These are phyloP conservation scores for Leccinum ochraceum DNA, from an alignment of 768 basidiomycete genomes.

Conservation along the genomic window DNA sequence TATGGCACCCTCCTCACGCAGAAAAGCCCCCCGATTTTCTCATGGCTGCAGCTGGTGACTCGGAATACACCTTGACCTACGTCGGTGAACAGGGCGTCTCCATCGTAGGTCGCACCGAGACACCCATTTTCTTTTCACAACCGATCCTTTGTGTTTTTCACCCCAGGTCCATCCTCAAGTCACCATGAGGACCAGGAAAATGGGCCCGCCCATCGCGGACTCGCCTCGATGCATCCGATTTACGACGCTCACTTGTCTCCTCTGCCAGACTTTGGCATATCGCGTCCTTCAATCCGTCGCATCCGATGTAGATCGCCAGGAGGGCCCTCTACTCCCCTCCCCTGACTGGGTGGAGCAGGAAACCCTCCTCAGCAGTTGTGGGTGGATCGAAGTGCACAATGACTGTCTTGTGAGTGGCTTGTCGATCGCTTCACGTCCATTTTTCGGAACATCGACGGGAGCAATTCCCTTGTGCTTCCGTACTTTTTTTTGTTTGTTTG, in stretches of 20 bases:
- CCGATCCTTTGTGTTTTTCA: constrained; percentile 11
- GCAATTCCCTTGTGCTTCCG: constrained; percentile 8
- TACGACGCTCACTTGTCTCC: constrained; percentile 66
- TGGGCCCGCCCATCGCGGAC: constrained; percentile 42
- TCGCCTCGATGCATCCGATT: constrained; percentile 56
- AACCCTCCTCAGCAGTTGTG: constrained; percentile 61
- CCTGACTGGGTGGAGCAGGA: constrained; percentile 80
- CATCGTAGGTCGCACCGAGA: constrained; percentile 49
- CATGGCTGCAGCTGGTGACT: constrained; percentile 24
- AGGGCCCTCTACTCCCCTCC: constrained; percentile 66
- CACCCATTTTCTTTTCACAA: neutral
- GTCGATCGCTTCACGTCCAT: neutral
- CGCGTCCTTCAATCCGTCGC: constrained; percentile 65
- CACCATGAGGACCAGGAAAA: constrained; percentile 63
- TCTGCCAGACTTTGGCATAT: constrained; percentile 66
- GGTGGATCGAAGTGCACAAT: constrained; percentile 74
- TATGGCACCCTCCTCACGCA: constrained; percentile 38
- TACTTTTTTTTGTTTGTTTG: neutral
- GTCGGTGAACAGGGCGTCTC: constrained; percentile 68
- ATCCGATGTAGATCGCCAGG: constrained; percentile 56
- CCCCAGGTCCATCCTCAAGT: constrained; percentile 65
- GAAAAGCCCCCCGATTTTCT: constrained; percentile 39
- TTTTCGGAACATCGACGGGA: neutral
- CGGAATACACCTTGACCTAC: constrained; percentile 54
- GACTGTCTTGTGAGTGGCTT: constrained; percentile 63